These are phyloP conservation scores for Sphagnum fallax DNA, from an alignment of 228 moss, liverwort and hornwort genomes.

Conservation along the genomic window DNA sequence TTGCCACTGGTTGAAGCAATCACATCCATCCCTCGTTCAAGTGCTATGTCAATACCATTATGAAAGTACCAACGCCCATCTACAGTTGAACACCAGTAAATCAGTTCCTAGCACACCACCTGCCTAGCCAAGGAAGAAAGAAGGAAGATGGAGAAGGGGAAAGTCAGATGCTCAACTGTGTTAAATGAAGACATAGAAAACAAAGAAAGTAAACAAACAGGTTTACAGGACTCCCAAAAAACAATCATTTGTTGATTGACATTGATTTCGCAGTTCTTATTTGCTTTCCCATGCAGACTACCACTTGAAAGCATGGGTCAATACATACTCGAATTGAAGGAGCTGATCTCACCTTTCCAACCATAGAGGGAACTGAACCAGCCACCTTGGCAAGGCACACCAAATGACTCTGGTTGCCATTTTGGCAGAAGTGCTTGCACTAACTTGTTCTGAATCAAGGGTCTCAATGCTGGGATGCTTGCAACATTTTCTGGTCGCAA, in stretches of 20 bases:
- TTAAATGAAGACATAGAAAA: too few relatives aligned
- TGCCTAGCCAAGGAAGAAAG: too few relatives aligned
- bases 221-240: too few relatives aligned
- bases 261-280: too few relatives aligned
- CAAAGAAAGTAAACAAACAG: too few relatives aligned
- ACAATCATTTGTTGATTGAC: too few relatives aligned
- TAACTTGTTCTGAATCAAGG: conserved; percentile 21
- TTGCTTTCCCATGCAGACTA: too few relatives aligned
- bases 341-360: conserved; percentile 26
- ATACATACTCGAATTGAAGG: too few relatives aligned
- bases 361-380: conserved; percentile 48
- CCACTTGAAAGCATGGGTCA: too few relatives aligned
- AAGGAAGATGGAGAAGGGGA: too few relatives aligned
- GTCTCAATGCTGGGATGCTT: conserved; percentile 26
- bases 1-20: conserved; percentile 38
- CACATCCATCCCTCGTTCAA: conserved; percentile 33
- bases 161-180: too few relatives aligned
- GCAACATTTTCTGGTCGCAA: conserved; percentile 32
- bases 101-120: background rate
- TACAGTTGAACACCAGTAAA: conserved; percentile 4
- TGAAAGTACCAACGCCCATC: conserved; percentile 49
- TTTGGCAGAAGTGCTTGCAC: conserved; percentile 28
- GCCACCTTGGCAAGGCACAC: conserved; percentile 27
- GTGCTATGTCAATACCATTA: conserved; percentile 39
- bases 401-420: conserved; percentile 40